Evolutionary conservation across 1,139 yeast genomes (phyloP), one percentile per base, ranked within the genome.

Genomic region (Hanseniaspora sp.): DNA sequence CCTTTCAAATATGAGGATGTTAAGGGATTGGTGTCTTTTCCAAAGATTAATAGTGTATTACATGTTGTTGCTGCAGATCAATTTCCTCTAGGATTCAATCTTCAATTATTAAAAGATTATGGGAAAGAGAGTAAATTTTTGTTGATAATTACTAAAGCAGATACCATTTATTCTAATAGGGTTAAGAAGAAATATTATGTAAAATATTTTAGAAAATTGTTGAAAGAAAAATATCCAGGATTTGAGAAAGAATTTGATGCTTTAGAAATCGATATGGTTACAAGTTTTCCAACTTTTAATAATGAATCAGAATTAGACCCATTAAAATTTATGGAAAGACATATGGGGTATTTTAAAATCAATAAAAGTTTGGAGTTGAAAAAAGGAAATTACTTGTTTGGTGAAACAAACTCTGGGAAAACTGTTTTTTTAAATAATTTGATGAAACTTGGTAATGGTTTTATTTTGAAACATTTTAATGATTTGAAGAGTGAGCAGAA

Each of bases 381-480:
- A 34, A 8, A 23, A 33, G 31, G 35, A 13, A 46, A 46, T 31
- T 46, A 46, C 9, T 5, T 46, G 1, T 23, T 37, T 35, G 49
- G 49, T 5, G 49, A 46, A n/a, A 46, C 49, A 5, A 46, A 37
- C 28, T 37, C 42, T 35, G 49, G 49, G 6, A 46, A 46, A 37
- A 37, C 49, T 12, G 49, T 35, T 3, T 37, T 37, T 46, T 46
- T 46, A 28, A 46, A 46, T 28, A 46, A 28, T 4, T 28, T 46
- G n/a, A 12, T 28, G 23, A 35, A 46, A 46, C 33, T 18, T 2
- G 42, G 40, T 3, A 28, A 35, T 5, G 49, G 49, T 5, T 12
- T 35, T n/a, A 37, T 46, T 3, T 17, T 46, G 5, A 37, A 29
- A 7, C n/a, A 15, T n/a, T 31, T 30, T 17, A 43, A 43, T 30